phyloP scores from a whole-genome alignment of 1,139 yeast genomes.

The Debaryomycetaceae sp. region DNA sequence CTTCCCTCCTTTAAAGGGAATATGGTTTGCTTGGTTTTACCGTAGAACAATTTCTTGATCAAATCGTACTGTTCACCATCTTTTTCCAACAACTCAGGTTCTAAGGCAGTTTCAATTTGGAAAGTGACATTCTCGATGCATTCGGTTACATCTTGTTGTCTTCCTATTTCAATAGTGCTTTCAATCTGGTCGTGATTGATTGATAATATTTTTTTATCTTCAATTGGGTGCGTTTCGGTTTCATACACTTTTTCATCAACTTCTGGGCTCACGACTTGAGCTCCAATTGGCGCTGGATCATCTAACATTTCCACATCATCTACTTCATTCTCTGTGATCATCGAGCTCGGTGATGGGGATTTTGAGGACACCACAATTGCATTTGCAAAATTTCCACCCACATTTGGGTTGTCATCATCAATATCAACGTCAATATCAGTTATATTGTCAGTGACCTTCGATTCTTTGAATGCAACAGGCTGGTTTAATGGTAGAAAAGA shows the following conservation, averaged over 20 bases:
- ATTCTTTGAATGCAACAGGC: constrained; percentile 53
- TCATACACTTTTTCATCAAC: neutral
- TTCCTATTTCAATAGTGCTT: constrained; percentile 72
- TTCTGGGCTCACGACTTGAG: neutral
- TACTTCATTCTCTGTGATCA: constrained; percentile 1
- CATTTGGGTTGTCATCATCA: constrained; percentile 9
- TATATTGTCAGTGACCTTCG: constrained; percentile 10
- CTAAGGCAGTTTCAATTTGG: constrained; percentile 87
- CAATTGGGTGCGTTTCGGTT: constrained; percentile 4
- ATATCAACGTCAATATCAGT: constrained; percentile 9
- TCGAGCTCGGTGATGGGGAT: constrained; percentile 4
- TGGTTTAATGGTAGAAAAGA: constrained; percentile 78
- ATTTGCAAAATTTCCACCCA: constrained; percentile 6
- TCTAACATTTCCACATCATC: constrained; percentile 12
- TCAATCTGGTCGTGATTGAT: constrained; percentile 65
- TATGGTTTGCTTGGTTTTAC: constrained; percentile 50
- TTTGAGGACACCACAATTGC: constrained; percentile 12
- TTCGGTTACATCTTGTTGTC: constrained; percentile 97
- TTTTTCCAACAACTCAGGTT: constrained; percentile 59
- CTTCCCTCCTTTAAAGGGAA: constrained; percentile 34
- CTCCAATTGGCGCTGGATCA: neutral
- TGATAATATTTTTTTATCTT: constrained; percentile 21
- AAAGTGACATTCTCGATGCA: constrained; percentile 94
- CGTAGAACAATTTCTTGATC: constrained; percentile 76
- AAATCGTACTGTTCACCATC: constrained; percentile 84